Evolutionary conservation across 805 yeast genomes (phyloP), one percentile per base, ranked within the genome.

Genomic region (Ogataea neopini): DNA sequence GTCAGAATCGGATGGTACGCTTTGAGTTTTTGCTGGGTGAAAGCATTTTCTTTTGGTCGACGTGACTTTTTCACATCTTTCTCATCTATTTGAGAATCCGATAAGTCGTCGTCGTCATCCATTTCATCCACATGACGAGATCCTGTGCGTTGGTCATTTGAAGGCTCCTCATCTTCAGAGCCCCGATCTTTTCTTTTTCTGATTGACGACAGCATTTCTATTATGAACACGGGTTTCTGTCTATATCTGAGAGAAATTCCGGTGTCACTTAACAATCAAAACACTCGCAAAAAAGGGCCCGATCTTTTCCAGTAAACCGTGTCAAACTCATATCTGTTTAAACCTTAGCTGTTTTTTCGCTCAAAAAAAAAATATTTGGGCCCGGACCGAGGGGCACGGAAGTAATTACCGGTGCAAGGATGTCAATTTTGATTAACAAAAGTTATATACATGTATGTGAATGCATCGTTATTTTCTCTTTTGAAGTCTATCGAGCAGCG

Each of bases 1-100:
- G 97, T 88, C 48, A 92, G 75, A 44, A 92, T 88, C 1, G 98
- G 99, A 61, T 78, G 77, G 51, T 71, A 69, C 0, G 84, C 83
- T 45, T 68, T 72, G 45, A 80, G 65, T 48, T 77, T 63, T 56
- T 80, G 84, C 59, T 80, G 84, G 40, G 80, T 74, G 56, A 80
- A 80, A 9, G 77, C 78, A 60, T 70, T 75, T 49, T 76, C 84
- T 40, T 80, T 81, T 11, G 94, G 94, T 62, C 82, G 79, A 63
- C 83, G 78, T 33, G 75, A 73, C 62, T 77, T 80, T 39, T 69
- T 72, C 50, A 72, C 73, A 30, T 64, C 68, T 8, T 65, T 60
- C 14, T 54, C 54, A 33, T 57, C 68, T 35, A 59, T 61, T 51
- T 63, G 77, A 44, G 69, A 78, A 59, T 76, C 81, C 11, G 77